These are phyloP conservation scores for Zymoseptoria tritici DNA, from an alignment of 2,329 filamentous ascomycete species.

Conservation along the genomic window DNA sequence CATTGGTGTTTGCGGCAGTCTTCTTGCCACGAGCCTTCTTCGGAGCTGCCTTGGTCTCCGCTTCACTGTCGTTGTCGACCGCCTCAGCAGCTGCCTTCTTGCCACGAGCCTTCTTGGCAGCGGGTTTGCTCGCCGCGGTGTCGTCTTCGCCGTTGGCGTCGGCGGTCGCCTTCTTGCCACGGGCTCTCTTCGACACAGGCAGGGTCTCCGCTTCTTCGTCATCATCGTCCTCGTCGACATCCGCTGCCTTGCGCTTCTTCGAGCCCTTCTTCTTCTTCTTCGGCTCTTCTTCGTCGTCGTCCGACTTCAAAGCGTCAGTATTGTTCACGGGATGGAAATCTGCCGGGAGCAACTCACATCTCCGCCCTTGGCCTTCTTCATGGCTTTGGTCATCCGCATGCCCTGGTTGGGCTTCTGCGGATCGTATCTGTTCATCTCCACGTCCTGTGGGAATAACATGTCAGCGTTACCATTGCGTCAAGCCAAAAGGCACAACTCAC, in stretches of 20 bases:
- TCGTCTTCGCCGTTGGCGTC: slow-evolving; percentile 25
- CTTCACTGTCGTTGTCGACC: slow-evolving; percentile 25
- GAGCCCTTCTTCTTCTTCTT: slow-evolving; percentile 16
- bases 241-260: slow-evolving; percentile 15
- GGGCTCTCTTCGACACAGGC: slow-evolving; percentile 15
- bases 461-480: slow-evolving; percentile 3
- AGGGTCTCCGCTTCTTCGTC: slow-evolving; percentile 19
- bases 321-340: not conserved
- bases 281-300: not conserved
- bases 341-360: not conserved
- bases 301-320: not conserved
- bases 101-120: slow-evolving; percentile 16
- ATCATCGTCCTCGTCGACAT: slow-evolving; percentile 21
- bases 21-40: slow-evolving; percentile 22
- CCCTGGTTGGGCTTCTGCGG: slow-evolving; percentile 24
- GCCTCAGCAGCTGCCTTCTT: slow-evolving; percentile 11
- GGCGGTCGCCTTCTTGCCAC: slow-evolving; percentile 12
- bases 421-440: slow-evolving; percentile 67
- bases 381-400: slow-evolving; percentile 31
- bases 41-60: slow-evolving; percentile 8
- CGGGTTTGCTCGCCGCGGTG: slow-evolving; percentile 12
- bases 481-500: slow-evolving; percentile 47
- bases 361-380: slow-evolving; percentile 11
- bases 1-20: slow-evolving; percentile 9
- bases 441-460: slow-evolving; percentile 48